A percentile compares a stretch with the other conserved stretches of the same genome.
Evolutionary conservation across 176 grass and related monocot species (phyloP).

Genomic region (Areca catechu): DNA sequence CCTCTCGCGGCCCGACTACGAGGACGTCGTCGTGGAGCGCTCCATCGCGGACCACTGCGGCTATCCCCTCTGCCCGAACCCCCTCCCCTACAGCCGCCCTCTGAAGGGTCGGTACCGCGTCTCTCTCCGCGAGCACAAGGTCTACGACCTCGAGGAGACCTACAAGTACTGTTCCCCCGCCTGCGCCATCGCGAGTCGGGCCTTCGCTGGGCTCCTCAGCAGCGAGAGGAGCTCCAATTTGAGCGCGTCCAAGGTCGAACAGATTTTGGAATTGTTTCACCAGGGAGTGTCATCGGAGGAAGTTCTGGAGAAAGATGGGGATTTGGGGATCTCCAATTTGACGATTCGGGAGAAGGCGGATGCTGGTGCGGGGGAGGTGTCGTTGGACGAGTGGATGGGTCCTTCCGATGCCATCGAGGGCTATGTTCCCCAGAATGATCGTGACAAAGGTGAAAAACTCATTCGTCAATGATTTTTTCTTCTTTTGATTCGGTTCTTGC

Average conservation of each 20-base stretch:
- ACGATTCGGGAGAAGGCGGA: slow-evolving; percentile 53
- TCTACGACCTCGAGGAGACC: slow-evolving; percentile 82
- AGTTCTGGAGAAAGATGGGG: background rate
- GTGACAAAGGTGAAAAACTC: slow-evolving; percentile 7
- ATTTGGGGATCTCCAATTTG: slow-evolving; percentile 23
- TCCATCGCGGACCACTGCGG: slow-evolving; percentile 50
- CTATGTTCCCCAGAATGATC: slow-evolving; percentile 46
- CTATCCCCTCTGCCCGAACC: slow-evolving; percentile 27
- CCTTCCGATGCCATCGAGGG: slow-evolving; percentile 67
- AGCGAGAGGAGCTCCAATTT: slow-evolving; percentile 25
- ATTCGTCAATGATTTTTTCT: no score
- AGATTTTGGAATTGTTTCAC: slow-evolving; percentile 31
- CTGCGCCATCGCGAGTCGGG: slow-evolving; percentile 50
- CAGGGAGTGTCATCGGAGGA: slow-evolving; percentile 19
- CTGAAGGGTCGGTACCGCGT: slow-evolving; percentile 39
- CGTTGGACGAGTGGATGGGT: slow-evolving; percentile 63
- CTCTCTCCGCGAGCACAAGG: slow-evolving; percentile 76
- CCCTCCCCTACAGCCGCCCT: slow-evolving; percentile 17
- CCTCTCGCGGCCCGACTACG: slow-evolving; percentile 69
- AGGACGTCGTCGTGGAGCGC: slow-evolving; percentile 68
- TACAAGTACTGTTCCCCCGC: slow-evolving; percentile 66
- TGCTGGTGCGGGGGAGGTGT: slow-evolving; percentile 28
- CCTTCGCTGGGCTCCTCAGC: slow-evolving; percentile 31
- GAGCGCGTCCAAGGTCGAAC: slow-evolving; percentile 20
- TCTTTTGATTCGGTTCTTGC: no score